Evolutionary conservation across 192 early-diverging fungal genomes (phyloP), one percentile per base, ranked within the genome.

Genomic region (Gonapodya prolifera): DNA sequence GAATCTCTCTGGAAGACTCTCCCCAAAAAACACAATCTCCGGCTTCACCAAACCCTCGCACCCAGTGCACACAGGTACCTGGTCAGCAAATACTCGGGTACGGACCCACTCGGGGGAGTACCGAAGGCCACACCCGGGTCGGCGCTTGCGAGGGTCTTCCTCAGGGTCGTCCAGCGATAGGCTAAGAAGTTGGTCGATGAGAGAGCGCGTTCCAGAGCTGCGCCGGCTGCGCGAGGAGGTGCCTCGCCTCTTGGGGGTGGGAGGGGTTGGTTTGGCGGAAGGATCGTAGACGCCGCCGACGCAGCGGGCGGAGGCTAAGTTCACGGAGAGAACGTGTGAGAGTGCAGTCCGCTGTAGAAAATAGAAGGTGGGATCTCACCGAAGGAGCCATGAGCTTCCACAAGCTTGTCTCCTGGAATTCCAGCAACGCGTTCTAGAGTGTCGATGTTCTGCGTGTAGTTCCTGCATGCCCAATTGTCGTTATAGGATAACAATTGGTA

Each of bases 1-100:
- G 75, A 97, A 98, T 30, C 90, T 88, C 18, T 83, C 78, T 2
- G 97, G 97, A 70, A 99, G 83, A 28, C 83, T 79, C 81, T 99
- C 94, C 28, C 96, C 95, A 84, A 99, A 99, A 79, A 99, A 99
- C 0, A 94, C 95, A 77, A 99, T 98, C 77, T 96, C n/a, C n/a
- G n/a, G n/a, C n/a, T n/a, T n/a, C n/a, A n/a, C n/a, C n/a, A n/a
- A n/a, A n/a, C n/a, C n/a, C 90, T 2, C 95, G 96, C 45, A 16
- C n/a, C 45, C 8, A 16, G 45, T 69, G n/a, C 45, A 8, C 45
- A n/a, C 8, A 16, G 8, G 8, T 8, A n/a, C 96, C 97, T 17
- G 70, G 13, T 16, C 75, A 71, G 79, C 96, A 99, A 84, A 32
- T 75, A 35, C 16, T 31, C 33, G 23, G 0, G 1, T 28, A 2